phyloP scores from a whole-genome alignment of 495 filamentous ascomycete species.

The Pyrenula aspistea region DNA sequence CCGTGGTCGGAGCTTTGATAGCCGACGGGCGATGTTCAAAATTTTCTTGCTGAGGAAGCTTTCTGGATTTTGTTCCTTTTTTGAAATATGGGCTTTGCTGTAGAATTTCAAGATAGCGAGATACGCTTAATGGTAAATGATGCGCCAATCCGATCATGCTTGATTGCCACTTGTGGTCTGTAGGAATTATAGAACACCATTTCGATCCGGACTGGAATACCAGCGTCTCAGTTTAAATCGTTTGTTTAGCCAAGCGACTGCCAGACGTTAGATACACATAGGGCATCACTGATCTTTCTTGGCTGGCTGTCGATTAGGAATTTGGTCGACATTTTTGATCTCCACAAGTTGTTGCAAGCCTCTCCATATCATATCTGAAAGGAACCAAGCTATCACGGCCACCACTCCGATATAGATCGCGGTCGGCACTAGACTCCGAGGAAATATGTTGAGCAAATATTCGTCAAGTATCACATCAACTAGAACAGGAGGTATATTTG shows the following conservation, averaged over 20 bases:
- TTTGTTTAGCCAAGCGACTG: no score
- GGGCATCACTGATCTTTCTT: neutral
- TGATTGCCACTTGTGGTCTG: no score
- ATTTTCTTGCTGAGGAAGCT: neutral
- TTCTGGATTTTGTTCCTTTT: neutral
- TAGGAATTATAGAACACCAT: no score
- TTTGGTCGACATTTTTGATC: neutral
- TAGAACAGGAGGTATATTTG: slow-evolving; percentile 55
- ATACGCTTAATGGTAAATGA: neutral
- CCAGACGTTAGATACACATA: no score
- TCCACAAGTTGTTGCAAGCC: neutral
- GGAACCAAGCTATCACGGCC: slow-evolving; percentile 35
- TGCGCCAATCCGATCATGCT: no score
- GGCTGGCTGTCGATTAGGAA: neutral
- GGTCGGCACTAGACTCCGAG: slow-evolving; percentile 56
- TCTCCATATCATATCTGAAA: slow-evolving; percentile 19
- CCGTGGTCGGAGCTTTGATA: neutral
- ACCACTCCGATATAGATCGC: slow-evolving; percentile 46
- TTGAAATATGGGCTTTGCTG: neutral
- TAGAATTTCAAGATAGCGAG: neutral
- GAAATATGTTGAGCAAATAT: slow-evolving; percentile 60
- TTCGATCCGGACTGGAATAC: no score
- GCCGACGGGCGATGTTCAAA: neutral
- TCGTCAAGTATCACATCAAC: slow-evolving; percentile 88
- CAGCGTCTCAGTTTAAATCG: no score